Percentiles rank a stretch among this genome's conserved stretches.
phyloP scores from a whole-genome alignment of 2,329 filamentous ascomycete species.

The Colletotrichum eleusines region DNA sequence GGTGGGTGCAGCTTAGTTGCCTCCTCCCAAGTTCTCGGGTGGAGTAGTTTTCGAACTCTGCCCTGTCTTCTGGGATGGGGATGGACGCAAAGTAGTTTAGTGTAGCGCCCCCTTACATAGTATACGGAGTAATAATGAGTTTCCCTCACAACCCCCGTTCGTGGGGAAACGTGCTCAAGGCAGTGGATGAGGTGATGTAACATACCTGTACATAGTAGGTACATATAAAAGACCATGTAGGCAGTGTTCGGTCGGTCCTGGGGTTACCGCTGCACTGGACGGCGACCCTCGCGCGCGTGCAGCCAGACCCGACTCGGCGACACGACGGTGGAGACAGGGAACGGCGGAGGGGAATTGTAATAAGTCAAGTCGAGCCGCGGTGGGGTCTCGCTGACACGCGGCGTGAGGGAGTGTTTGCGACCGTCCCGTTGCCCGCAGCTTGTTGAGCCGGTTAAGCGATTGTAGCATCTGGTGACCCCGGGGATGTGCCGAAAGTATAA shows the following conservation, averaged over 20 bases:
- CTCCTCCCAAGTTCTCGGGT: background rate
- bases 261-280: background rate
- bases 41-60: slow-evolving; percentile 38
- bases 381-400: slow-evolving; percentile 9
- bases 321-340: background rate
- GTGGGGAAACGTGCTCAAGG: slow-evolving; percentile 40
- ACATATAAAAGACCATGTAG: too few relatives aligned
- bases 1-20: too few relatives aligned
- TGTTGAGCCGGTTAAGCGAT: slow-evolving; percentile 23
- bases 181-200: slow-evolving; percentile 41
- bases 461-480: slow-evolving; percentile 21
- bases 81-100: background rate
- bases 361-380: background rate
- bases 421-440: slow-evolving; percentile 3
- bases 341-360: background rate
- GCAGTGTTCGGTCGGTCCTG: background rate
- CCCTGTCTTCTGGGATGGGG: background rate
- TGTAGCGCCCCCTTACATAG: too few relatives aligned
- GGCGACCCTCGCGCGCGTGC: slow-evolving; percentile 1
- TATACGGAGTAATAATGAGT: background rate
- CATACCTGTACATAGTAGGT: too few relatives aligned
- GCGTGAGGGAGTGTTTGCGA: background rate
- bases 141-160: slow-evolving; percentile 12
- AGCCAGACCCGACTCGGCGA: slow-evolving; percentile 5
- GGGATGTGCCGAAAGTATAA: slow-evolving; percentile 36